These are phyloP conservation scores for Phyllosticta citrichinensis DNA, from an alignment of 2,329 filamentous ascomycete species.

Conservation along the genomic window DNA sequence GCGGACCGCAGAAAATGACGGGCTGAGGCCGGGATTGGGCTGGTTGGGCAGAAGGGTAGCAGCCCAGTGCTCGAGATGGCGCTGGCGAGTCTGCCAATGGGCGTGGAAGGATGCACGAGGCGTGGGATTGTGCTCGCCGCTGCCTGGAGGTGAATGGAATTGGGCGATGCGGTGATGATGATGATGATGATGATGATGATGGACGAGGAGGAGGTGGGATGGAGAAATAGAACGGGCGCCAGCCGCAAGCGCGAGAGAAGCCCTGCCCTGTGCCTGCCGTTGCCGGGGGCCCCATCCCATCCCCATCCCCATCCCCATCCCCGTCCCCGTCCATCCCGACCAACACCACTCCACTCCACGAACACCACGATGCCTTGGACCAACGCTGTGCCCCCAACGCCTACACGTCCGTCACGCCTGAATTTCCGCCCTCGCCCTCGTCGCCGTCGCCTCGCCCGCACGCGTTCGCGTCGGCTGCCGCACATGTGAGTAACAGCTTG, in stretches of 20 bases:
- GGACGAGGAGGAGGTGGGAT: neutral
- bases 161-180: neutral
- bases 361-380: neutral
- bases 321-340: neutral
- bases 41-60: neutral
- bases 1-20: neutral
- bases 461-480: neutral
- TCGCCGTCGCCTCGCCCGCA: neutral
- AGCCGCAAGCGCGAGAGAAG: too few relatives aligned
- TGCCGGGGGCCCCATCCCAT: neutral
- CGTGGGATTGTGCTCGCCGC: neutral
- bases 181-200: too few relatives aligned
- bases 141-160: neutral
- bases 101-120: neutral
- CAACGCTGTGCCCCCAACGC: too few relatives aligned
- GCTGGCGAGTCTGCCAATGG: neutral
- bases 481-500: neutral
- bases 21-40: neutral
- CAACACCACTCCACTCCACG: neutral
- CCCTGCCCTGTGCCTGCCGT: neutral
- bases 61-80: neutral
- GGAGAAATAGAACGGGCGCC: neutral
- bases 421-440: neutral
- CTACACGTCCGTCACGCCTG: too few relatives aligned
- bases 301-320: too few relatives aligned